Base-by-base conservation (phyloP, 768 basidiomycete genomes). In the Boletus vermiculosoides region DNA sequence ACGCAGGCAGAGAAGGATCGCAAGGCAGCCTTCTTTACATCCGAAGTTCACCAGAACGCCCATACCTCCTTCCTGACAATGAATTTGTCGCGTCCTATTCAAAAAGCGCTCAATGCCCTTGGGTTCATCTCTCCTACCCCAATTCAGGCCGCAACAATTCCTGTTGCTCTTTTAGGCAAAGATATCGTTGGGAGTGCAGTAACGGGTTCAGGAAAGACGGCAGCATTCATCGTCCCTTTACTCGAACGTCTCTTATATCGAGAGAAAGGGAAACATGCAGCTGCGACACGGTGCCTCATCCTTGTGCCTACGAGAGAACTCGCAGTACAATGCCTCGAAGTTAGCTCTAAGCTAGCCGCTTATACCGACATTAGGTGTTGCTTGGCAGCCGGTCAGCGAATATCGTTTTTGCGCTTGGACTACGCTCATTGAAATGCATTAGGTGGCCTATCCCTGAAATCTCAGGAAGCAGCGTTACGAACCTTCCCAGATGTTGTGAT, bases 191-290 rank as follows among this genome's bases (percentile, higher is more conserved):
- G 96, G 33, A 88, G 85, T 56, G 96, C 97, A 20, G 92, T 96
- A 18, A 99, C 97, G 18, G 97, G 97, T 58, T 97, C 94, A 5
- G 97, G 97, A 57, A 99, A 99, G 78, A 99, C 97, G 1, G 96
- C 94, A 11, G 97, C 97, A 2, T 99, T 98, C 75, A 88, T 90
- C 66, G 86, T 98, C 57, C 97, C 97, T 40, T 89, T 95, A 75
- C 73, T 95, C 49, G 97, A 99, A 72, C 88, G 97, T 55, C 78
- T 99, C 31, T 73, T 95, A 52, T 98, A 95, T 68, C 83, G 97
- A 54, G 94, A 98, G 61, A 87, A 90, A 62, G 89, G 92, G 18
- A 91, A 87, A 69, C 89, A 86, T 61, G 86, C 90, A 16, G 89
- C 92, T 20, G 89, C 88, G 31, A 93, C 88, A 0, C 80, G 97